These are phyloP conservation scores for Lasiodiplodia citricola DNA, from an alignment of 2,329 filamentous ascomycete species.

Conservation along the genomic window DNA sequence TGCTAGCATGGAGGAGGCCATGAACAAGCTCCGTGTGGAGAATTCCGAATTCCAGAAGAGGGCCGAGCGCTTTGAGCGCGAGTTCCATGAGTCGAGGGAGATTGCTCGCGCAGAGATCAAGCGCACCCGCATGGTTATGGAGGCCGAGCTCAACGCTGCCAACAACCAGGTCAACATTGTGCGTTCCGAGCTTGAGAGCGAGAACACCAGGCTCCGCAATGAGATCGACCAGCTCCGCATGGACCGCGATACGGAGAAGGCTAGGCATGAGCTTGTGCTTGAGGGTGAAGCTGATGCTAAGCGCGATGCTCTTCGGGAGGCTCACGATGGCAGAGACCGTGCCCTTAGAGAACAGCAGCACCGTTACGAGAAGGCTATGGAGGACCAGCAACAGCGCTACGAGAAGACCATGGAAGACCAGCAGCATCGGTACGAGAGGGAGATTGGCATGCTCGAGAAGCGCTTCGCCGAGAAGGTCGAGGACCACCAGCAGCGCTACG, in stretches of 20 bases:
- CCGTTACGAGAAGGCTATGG: conserved; percentile 53
- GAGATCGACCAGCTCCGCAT: conserved; percentile 80
- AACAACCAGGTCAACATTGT: conserved; percentile 86
- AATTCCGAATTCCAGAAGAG: conserved; percentile 75
- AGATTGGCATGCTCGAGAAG: conserved; percentile 34
- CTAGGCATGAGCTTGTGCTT: conserved; percentile 80
- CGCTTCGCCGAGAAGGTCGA: conserved; percentile 53
- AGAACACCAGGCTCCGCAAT: conserved; percentile 71
- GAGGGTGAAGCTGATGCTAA: conserved; percentile 79
- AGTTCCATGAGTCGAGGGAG: conserved; percentile 84
- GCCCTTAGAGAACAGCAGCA: conserved; percentile 62
- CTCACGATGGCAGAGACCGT: conserved; percentile 57
- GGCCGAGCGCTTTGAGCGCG: conserved; percentile 73
- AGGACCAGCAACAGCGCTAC: conserved; percentile 36
- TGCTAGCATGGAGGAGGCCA: conserved; percentile 67
- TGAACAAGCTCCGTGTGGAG: conserved; percentile 63
- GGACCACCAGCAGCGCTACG: conserved; percentile 60
- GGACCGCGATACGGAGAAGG: conserved; percentile 80
- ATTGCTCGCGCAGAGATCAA: conserved; percentile 80
- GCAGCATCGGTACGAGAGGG: conserved; percentile 53
- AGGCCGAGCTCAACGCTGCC: conserved; percentile 80
- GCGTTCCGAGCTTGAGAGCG: conserved; percentile 80
- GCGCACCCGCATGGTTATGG: conserved; percentile 77
- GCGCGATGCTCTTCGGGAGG: conserved; percentile 62
- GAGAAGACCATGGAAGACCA: conserved; percentile 39